Evolutionary conservation across 2,329 filamentous ascomycete genomes (phyloP).

Genomic region (Exophiala xenobiotica): DNA sequence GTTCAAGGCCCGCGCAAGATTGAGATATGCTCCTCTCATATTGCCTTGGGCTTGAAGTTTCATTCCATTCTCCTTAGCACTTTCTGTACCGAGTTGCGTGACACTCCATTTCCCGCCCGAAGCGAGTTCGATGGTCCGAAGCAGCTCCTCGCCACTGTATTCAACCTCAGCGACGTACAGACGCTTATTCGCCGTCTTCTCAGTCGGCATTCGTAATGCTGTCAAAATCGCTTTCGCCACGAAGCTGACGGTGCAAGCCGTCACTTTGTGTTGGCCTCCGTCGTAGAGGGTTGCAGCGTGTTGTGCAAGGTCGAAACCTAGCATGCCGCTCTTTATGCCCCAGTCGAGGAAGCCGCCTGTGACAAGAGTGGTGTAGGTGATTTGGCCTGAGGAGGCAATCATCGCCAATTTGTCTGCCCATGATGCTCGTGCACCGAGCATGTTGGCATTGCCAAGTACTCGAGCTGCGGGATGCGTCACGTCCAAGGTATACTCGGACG

Average conservation of each 20-base stretch:
- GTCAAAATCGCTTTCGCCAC: neutral
- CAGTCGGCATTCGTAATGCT: neutral
- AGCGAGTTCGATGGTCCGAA: neutral
- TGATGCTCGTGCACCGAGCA: neutral
- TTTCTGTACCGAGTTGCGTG: neutral
- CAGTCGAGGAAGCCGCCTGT: neutral
- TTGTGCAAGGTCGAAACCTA: neutral
- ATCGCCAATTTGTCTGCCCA: neutral
- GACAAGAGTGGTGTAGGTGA: neutral
- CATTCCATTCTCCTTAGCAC: neutral
- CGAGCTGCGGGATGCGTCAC: neutral
- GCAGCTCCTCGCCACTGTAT: neutral
- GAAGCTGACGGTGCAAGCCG: neutral
- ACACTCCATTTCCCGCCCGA: neutral
- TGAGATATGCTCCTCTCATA: constrained; percentile 1
- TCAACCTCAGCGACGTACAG: neutral
- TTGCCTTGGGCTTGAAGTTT: neutral
- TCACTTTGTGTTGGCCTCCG: neutral
- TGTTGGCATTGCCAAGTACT: neutral
- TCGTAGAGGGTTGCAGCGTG: neutral
- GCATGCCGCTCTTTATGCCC: neutral
- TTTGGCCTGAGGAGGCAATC: neutral
- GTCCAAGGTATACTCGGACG: constrained; percentile 2
- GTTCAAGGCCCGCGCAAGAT: neutral
- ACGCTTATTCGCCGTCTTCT: neutral